Base-by-base conservation (phyloP, 805 yeast genomes). In the Metschnikowia lunata region DNA sequence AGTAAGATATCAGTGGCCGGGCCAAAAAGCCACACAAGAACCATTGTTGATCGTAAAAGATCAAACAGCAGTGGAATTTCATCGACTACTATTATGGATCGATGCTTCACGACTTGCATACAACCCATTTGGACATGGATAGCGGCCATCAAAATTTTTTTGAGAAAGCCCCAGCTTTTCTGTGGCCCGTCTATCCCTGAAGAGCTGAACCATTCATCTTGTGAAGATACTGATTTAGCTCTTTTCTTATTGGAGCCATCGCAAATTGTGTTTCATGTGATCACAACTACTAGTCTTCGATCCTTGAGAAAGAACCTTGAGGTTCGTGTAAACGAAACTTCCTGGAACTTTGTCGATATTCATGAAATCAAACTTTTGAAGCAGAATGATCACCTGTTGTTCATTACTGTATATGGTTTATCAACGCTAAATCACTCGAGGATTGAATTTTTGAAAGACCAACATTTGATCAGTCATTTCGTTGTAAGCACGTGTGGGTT, bases 61-160 rank as follows among this genome's bases (percentile, higher is more conserved):
- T 43, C 52, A 7, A 44, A 42, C 32, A 50, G 49, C 29, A 40
- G 42, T 27, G 37, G 46, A 7, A 34, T 45, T 11, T 49, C 56
- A 5, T 54, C 58, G 4, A 54, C 58, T 8, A 54, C 57, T 11
- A 52, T 54, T 23, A 53, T 54, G 52, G 58, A 54, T 40, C 48
- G 44, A 33, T 44, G 49, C 14, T 50, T 45, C 31, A 51, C 56
- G 7, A 52, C 61, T 6, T 54, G 56, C 8, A 50, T 59, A 12
- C 75, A 71, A 50, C 75, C 75, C 9, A 59, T 71, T 35, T 71
- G 76, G 76, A 62, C 71, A 1, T 55, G 69, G 45, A 47, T 71
- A 13, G 75, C 76, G 2, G 74, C 71, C 0, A 50, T 61, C 23
- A 69, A 68, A 37, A 58, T 68, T 8, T 49, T 69, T 6, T 35